Evolutionary conservation across 2,329 filamentous ascomycete genomes (phyloP), one percentile per base, ranked within the genome.

Genomic region (Apiospora marii): DNA sequence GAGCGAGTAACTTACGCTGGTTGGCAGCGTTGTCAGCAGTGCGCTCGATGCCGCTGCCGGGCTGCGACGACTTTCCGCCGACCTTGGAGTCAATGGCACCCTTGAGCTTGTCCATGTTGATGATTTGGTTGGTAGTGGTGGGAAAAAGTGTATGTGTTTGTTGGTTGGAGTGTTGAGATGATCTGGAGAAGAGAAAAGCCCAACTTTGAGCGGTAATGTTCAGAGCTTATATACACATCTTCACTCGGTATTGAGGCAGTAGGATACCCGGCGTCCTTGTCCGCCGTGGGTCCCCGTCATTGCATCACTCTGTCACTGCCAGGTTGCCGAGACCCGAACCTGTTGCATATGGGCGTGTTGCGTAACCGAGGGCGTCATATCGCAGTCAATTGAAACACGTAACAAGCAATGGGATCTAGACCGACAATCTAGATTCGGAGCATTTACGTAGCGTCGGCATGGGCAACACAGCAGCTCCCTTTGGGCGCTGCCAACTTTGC

Each of bases 31-130:
- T 73, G 53, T 76, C 73, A 44, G 75, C 74, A 8, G 58, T 30
- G 46, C 73, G 67, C 73, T 76, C 75, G 46, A 76, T 51, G 51
- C 30, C 37, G 74, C 73, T 71, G 46, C 75, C 75, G 37, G 75
- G 72, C 74, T 76, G 74, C 13, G 75, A 70, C 69, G 73, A 73
- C 72, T 76, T 75, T 70, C 67, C 64, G 69, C 53, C 53, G 10
- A 76, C 27, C 71, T 73, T 75, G 58, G 69, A 64, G 68, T 69
- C 68, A 48, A 69, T 37, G 34, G 61, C 61, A 27, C 69, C 44
- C 68, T 72, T 64, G 6, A 70, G 22, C 27, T 70, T 51, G 58
- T 67, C 68, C 51, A 70, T 70, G 43, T 34, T 70, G 22, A 51
- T 69, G 44, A 34, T 24, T 49, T 48, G 30, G 67, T 34, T 69